Evolutionary conservation across 2,329 filamentous ascomycete species (phyloP), one percentile per base, ranked within the genome.

Genomic region (Aspergillus phoenicis): DNA sequence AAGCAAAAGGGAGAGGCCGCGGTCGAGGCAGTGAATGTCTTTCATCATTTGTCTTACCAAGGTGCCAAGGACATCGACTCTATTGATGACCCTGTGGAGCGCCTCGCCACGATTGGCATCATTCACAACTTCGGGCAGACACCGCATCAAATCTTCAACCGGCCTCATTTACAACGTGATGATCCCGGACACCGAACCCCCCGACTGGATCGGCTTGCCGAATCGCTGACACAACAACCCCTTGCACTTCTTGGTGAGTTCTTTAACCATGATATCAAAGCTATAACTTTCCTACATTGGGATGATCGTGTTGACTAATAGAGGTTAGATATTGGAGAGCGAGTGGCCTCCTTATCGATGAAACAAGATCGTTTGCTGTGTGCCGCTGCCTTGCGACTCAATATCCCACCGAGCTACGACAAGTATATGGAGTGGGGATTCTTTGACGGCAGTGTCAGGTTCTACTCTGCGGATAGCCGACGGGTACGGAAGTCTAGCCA

Each of bases 121-220:
- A 98, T 99, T 69, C 94, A 99, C 77, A 98, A 98, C 69, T 99
- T 99, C 75, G 95, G 95, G 0, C 95, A 99, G 75, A 99, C 96
- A 1, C 95, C 96, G 1, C 91, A 96, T 68, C 96, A 99, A 74
- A 90, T 98, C 15, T 99, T 98, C 74, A 85, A 87, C 48, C 89
- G 89, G 61, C 83, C 90, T 11, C 95, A 99, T 75, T 88, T 90
- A 3, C 79, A 85, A n/a, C 86, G 89, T 13, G 93, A 96, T 66
- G 85, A 90, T 59, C 78, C 84, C 4, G 81, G 85, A 22, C 85
- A 87, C 58, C 87, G 87, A 5, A 80, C 84, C 3, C 87, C 86
- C 59, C 85, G 91, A 59, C 81, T 99, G 0, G 94, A 99, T 74
- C 90, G 87, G 0, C 85, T 89, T 0, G 88, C 91, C 0, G 89